Evolutionary conservation across 2,329 filamentous ascomycete genomes (phyloP), one percentile per base, ranked within the genome.

Genomic region (Pseudogymnoascus sp.): DNA sequence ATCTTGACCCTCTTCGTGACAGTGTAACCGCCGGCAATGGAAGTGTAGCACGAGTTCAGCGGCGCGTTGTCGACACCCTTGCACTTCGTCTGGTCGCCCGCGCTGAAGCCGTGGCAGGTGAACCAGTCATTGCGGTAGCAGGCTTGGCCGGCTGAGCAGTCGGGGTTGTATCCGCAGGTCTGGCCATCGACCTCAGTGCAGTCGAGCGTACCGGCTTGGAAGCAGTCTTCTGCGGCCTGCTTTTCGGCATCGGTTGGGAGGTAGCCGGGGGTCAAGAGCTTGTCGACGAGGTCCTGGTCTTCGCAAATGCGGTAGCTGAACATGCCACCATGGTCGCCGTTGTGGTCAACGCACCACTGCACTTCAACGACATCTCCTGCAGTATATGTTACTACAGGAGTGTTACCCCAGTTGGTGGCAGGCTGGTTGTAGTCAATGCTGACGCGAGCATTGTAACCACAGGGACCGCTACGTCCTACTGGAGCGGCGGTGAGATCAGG

Each of bases 311-410:
- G 79, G 69, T 82, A 83, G 67, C 71, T 76, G 72, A 82, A 83
- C 80, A 83, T 83, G 70, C 81, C 82, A 19, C 81, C 80, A 66
- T 83, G 81, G 66, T 83, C 81, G 0, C 82, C 82, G 66, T 83
- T 83, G 70, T 82, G 72, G 67, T 84, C 82, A 17, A 83, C 76
- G 62, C 82, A 83, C 82, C 82, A 83, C 68, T 82, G 73, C 0
- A 83, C 81, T 21, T 81, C 77, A 26, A 83, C 70, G 0, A 75
- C 70, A 13, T 82, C 72, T 0, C 80, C 81, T 0, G 77, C 72
- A 0, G 70, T 70, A 70, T 82, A 83, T 1, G 76, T 80, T 2
- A 70, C 75, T 0, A 82, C 78, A 0, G 76, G 71, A 13, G 70
- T 72, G 23, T 80, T 80, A 79, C 80, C 50, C 50, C 50, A 56